Conservation (phyloP, 163 green algal genomes). For the Dunaliella salina region DNA sequence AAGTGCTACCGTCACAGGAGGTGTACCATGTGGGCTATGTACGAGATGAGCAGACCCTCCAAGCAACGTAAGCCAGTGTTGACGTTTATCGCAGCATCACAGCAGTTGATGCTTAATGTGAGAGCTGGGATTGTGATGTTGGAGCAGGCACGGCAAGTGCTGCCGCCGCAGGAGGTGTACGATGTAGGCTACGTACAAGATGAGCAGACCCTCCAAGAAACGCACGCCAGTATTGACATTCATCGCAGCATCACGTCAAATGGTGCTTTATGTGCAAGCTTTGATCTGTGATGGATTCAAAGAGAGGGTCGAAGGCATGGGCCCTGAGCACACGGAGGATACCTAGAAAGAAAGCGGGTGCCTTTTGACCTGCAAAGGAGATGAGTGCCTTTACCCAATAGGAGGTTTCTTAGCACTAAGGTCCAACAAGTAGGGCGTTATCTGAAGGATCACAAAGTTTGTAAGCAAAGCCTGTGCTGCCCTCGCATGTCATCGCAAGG, state of each 20-base stretch:
- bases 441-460: too few species aligned
- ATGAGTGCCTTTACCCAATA: too few species aligned
- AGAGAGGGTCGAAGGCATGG: too few species aligned
- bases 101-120: slow-evolving; percentile 30
- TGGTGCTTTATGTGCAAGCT: slow-evolving; percentile 60
- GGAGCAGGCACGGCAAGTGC: slow-evolving; percentile 62
- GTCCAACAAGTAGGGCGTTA: too few species aligned
- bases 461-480: too few species aligned
- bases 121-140: slow-evolving; percentile 84
- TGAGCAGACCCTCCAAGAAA: slow-evolving; percentile 78
- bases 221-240: neutral
- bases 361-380: too few species aligned
- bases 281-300: slow-evolving; percentile 72
- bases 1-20: slow-evolving; percentile 59
- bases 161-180: slow-evolving; percentile 77
- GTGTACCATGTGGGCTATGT: slow-evolving; percentile 91
- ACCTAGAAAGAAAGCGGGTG: too few species aligned
- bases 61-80: slow-evolving; percentile 40
- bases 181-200: slow-evolving; percentile 87
- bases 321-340: too few species aligned
- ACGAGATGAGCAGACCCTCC: slow-evolving; percentile 79
- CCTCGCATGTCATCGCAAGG: too few species aligned
- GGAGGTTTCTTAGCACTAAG: too few species aligned
- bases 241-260: too few species aligned
- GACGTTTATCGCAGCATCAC: too few species aligned